Percentiles rank a stretch among this genome's conserved stretches.
phyloP scores from a whole-genome alignment of 2,329 filamentous ascomycete species.

The Aureobasidium namibiae region DNA sequence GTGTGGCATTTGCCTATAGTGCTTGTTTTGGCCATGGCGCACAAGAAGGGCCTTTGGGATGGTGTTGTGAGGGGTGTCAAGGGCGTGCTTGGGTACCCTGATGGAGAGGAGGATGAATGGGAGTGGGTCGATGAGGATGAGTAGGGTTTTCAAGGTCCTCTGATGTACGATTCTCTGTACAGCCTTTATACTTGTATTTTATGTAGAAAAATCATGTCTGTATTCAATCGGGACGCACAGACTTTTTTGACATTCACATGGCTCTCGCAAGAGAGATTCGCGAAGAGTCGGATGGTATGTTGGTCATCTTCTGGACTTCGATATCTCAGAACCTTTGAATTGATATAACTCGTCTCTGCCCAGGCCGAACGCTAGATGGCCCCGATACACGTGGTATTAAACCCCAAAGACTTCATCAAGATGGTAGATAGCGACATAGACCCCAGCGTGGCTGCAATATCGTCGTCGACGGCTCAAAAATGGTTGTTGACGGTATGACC shows the following conservation, averaged over 20 bases:
- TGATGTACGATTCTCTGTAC: background rate
- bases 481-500: background rate
- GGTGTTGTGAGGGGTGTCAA: constrained; percentile 64
- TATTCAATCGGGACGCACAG: no score
- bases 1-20: constrained; percentile 92
- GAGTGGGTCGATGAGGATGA: constrained; percentile 39
- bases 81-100: constrained; percentile 41
- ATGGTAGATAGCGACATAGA: no score
- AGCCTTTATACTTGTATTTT: background rate
- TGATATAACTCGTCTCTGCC: no score
- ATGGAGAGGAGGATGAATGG: constrained; percentile 46
- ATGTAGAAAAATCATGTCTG: background rate
- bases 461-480: background rate
- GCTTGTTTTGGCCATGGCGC: constrained; percentile 79
- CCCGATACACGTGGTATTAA: no score
- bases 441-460: background rate
- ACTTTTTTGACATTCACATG: no score
- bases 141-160: background rate
- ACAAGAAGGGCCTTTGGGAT: constrained; percentile 90
- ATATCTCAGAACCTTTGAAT: no score
- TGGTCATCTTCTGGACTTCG: no score
- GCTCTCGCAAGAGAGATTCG: no score
- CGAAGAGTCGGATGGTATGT: no score
- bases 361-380: no score
- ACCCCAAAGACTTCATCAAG: no score